Percentiles rank a stretch among this genome's conserved stretches.
phyloP scores from a whole-genome alignment of 345 rosid genomes.

The Combretum micranthum region DNA sequence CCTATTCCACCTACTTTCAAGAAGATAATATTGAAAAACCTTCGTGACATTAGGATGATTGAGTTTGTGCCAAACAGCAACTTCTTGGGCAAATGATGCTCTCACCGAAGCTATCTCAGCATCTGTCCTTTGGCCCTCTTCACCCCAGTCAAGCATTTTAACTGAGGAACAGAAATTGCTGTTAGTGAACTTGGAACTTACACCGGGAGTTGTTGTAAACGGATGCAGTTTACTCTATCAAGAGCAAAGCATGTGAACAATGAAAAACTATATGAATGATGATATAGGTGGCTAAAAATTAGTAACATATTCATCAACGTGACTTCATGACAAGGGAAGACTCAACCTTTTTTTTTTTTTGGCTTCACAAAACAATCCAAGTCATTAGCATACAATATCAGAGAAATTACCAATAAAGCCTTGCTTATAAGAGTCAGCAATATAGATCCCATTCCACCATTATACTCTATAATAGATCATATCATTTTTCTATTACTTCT shows the following conservation, averaged over 20 bases:
- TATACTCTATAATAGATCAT: no score
- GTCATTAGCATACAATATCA: no score
- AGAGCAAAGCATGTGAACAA: background rate
- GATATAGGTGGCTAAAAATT: no score
- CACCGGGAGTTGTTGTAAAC: constrained; percentile 8
- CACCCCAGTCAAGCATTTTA: constrained; percentile 99
- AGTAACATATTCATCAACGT: no score
- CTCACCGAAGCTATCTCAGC: constrained; percentile 77
- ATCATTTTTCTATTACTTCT: no score
- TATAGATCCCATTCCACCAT: no score
- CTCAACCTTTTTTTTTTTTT: no score
- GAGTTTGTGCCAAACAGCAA: constrained; percentile 97
- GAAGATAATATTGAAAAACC: constrained; percentile 28
- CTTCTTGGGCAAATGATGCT: constrained; percentile 88
- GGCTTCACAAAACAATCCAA: no score
- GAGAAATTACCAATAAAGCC: no score
- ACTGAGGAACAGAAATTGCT: constrained; percentile 24
- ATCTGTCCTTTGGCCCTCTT: constrained; percentile 93
- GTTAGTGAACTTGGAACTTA: background rate
- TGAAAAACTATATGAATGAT: background rate
- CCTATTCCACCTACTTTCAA: no score
- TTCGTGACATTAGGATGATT: constrained; percentile 97
- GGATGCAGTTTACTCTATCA: background rate
- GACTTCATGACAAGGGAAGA: no score
- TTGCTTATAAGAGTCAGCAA: no score